Evolutionary conservation across 345 rosid species (phyloP).

Genomic region (Salix caprea): DNA sequence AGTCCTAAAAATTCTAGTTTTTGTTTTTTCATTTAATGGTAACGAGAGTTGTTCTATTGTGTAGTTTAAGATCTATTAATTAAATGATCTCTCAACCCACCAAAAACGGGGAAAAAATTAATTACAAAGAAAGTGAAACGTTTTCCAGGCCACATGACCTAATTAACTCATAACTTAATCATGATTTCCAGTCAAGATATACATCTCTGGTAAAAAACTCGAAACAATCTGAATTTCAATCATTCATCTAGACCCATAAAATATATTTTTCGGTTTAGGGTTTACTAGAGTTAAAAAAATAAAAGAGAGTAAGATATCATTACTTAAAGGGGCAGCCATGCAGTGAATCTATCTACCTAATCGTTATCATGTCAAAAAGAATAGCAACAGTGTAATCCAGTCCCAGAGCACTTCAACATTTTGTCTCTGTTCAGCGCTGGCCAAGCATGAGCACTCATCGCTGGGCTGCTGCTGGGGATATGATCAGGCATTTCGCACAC

Average conservation of each 20-base stretch:
- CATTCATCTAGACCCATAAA: too few species aligned
- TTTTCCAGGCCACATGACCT: neutral
- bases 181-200: too few species aligned
- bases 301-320: neutral
- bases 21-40: too few species aligned
- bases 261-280: too few species aligned
- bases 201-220: fast-evolving
- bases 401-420: neutral
- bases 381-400: neutral
- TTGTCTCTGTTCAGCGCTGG: neutral
- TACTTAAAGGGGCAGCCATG: neutral
- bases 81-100: too few species aligned
- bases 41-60: too few species aligned
- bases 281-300: too few species aligned
- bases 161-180: neutral
- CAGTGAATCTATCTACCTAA: neutral
- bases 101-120: too few species aligned
- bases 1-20: too few species aligned
- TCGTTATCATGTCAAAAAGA: neutral
- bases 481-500: neutral
- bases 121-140: neutral
- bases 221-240: too few species aligned
- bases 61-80: too few species aligned
- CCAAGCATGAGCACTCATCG: neutral
- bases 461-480: neutral